A percentile compares a stretch with the other conserved stretches of the same genome.
Evolutionary conservation across 805 yeast genomes (phyloP).

Genomic region (Yamadazyma ubonensis): DNA sequence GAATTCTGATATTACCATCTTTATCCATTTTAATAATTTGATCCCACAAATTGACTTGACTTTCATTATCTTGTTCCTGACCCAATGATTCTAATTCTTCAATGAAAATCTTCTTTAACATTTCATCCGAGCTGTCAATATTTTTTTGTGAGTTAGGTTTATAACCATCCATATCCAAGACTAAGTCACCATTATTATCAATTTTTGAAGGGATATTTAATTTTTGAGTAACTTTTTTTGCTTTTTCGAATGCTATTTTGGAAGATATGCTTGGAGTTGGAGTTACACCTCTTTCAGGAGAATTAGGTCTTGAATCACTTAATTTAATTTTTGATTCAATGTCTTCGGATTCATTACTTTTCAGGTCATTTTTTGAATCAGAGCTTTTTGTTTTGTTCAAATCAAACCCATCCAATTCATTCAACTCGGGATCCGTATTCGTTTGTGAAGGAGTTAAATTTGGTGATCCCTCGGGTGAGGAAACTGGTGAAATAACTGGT

Average conservation of each 20-base stretch:
- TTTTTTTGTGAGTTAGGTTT: conserved; percentile 76
- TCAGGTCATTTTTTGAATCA: no score
- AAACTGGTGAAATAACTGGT: conserved; percentile 70
- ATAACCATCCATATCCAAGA: conserved; percentile 94
- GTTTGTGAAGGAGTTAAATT: conserved; percentile 19
- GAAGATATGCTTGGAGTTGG: conserved; percentile 27
- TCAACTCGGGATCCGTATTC: conserved; percentile 13
- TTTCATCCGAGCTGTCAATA: conserved; percentile 71
- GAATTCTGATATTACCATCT: conserved; percentile 65
- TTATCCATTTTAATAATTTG: conserved; percentile 51
- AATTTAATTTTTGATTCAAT: conserved; percentile 31
- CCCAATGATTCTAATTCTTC: conserved; percentile 58
- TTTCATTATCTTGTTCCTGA: conserved; percentile 13
- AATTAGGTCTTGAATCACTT: conserved; percentile 17
- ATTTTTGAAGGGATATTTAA: conserved; percentile 85
- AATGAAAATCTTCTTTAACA: conserved; percentile 66
- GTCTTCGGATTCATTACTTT: conserved; percentile 18
- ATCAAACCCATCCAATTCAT: conserved; percentile 37
- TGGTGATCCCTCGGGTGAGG: conserved; percentile 55
- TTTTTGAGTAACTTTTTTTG: conserved; percentile 61
- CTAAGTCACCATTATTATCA: conserved; percentile 85
- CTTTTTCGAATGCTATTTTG: conserved; percentile 53
- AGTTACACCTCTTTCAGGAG: conserved; percentile 19
- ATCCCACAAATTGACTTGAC: conserved; percentile 30
- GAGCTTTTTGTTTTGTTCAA: conserved; percentile 29